A percentile compares a stretch with the other conserved stretches of the same genome.
Evolutionary conservation across 2,329 filamentous ascomycete species (phyloP).

Genomic region (Hymenoscyphus infarciens): DNA sequence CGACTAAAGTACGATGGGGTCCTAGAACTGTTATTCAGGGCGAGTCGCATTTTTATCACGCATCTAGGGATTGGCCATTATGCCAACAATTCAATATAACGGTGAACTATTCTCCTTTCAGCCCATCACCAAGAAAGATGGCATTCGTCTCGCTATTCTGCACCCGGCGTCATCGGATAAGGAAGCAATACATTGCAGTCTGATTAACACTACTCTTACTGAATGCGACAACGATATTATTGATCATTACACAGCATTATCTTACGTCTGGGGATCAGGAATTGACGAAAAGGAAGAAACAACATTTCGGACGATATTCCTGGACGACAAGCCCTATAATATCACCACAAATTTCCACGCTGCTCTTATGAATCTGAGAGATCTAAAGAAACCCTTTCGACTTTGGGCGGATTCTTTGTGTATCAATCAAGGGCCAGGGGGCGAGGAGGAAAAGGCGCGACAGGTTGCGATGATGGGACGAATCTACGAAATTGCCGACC

Average conservation of each 20-base stretch:
- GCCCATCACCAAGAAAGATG: constrained; percentile 8
- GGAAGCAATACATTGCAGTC: constrained; percentile 11
- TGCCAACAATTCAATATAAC: background rate
- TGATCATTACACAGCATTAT: constrained; percentile 14
- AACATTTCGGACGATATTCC: constrained; percentile 2
- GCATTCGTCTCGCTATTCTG: constrained; percentile 14
- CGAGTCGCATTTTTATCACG: too few species aligned
- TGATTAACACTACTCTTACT: constrained; percentile 9
- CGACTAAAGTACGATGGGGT: too few species aligned
- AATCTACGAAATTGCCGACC: constrained; percentile 6
- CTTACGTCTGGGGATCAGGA: constrained; percentile 22
- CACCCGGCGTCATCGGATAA: constrained; percentile 6
- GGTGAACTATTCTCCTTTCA: constrained; percentile 8
- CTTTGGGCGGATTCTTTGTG: constrained; percentile 21
- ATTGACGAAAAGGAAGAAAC: background rate
- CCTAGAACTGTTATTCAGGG: too few species aligned
- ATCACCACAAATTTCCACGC: constrained; percentile 15
- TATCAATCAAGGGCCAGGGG: constrained; percentile 15
- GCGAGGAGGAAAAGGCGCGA: constrained; percentile 12
- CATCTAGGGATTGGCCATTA: background rate
- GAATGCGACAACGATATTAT: constrained; percentile 14
- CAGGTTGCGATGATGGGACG: constrained; percentile 8
- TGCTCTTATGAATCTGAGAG: constrained; percentile 17
- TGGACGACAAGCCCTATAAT: constrained; percentile 11
- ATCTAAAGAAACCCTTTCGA: background rate